Evolutionary conservation across 257 asterid genomes (phyloP), one percentile per base, ranked within the genome.

Genomic region (Nicotiana knightiana): DNA sequence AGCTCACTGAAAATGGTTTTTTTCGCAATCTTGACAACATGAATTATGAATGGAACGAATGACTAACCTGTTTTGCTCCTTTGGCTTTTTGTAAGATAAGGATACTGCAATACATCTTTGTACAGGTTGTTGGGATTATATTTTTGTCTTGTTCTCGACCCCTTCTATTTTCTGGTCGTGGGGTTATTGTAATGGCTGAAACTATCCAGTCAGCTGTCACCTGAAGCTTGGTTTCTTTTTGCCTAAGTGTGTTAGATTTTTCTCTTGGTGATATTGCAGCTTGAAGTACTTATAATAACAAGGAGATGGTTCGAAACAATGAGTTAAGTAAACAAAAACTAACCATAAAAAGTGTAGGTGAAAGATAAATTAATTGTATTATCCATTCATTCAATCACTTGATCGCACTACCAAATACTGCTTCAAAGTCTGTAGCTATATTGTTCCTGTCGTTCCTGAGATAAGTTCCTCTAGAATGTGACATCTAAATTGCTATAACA

Each of bases 1-100:
- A 95, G 37, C 90, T 91, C 85, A 62, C 92, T 0, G 98, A 92
- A 63, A 91, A 89, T 77, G 93, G 91, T 28, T 16, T 93, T 95
- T 92, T 93, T 81, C 89, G 83, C 88, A 97, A 93, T 80, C 89
- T 93, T 55, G 99, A 95, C 32, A 96, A 91, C 80, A 85, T 90
- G 92, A 90, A 86, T 88, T 93, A 91, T 79, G 90, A 85, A 82
- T 93, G 98, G 97, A 93, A 93, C 88, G 92, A 84, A 15, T 90
- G 90, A 92, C 88, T 77, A 81, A 87, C 90, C 32, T 83, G 85
- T 61, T 79, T 17, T 68, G 12, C 30, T 13, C 73, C 58, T 81
- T 33, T 81, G 37, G 66, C 59, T 81, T 57, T 48, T 77, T 53
- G 11, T 18, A 37, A 39, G 57, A 73, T 82, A 59, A 59, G 77